Evolutionary conservation across 2,329 filamentous ascomycete species (phyloP).

Genomic region (Phoma sp.): DNA sequence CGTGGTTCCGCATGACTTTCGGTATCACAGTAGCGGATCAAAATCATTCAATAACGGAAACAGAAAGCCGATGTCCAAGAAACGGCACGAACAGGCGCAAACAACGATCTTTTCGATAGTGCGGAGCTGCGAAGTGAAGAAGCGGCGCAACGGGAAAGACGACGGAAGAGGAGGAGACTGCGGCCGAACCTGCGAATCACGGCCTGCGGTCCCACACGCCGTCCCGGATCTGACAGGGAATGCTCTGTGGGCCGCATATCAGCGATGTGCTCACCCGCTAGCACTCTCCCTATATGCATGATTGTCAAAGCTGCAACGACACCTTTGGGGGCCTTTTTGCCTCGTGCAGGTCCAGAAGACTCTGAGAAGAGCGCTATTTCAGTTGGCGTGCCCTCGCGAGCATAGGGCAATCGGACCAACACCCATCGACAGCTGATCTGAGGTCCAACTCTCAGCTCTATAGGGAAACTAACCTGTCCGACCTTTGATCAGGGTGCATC

Average conservation of each 20-base stretch:
- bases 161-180: slow-evolving; percentile 10
- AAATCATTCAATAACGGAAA: not conserved
- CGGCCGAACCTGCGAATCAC: slow-evolving; percentile 11
- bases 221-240: slow-evolving; percentile 4
- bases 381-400: slow-evolving; percentile 9
- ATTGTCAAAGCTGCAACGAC: not conserved
- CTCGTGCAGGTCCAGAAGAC: slow-evolving; percentile 18
- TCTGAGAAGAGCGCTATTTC: slow-evolving; percentile 10
- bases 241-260: slow-evolving; percentile 7
- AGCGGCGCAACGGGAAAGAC: slow-evolving; percentile 8
- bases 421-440: not conserved
- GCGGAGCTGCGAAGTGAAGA: slow-evolving; percentile 6
- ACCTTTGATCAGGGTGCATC: slow-evolving; percentile 14
- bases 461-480: not conserved
- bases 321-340: not conserved
- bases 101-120: slow-evolving; percentile 11
- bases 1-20: slow-evolving; percentile 3
- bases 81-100: slow-evolving; percentile 1
- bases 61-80: not conserved
- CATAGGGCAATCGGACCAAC: not conserved
- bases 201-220: slow-evolving; percentile 12
- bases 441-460: not conserved
- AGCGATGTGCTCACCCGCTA: slow-evolving; percentile 5
- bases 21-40: not conserved
- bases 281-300: slow-evolving; percentile 2